Evolutionary conservation across 2,329 filamentous ascomycete genomes (phyloP), one percentile per base, ranked within the genome.

Genomic region (Juglanconis sp.): DNA sequence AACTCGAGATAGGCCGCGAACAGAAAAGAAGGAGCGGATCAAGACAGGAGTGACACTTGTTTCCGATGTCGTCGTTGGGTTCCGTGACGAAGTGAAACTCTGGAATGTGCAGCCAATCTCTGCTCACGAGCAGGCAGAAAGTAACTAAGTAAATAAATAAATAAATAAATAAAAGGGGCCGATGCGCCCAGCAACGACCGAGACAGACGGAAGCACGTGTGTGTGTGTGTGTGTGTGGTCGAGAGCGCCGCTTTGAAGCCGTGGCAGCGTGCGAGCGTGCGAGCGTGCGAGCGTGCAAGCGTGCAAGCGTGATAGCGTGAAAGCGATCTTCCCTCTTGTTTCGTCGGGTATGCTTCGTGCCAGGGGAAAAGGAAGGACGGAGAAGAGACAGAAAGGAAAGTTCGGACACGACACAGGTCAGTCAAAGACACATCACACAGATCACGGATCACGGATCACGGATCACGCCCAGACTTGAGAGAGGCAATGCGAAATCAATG

Each of bases 21-120:
- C 48, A 44, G 31, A 47, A 53, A 47, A 9, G n/a, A 46, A 24
- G 42, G n/a, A 46, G n/a, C 13, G n/a, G n/a, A 46, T 40, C 2
- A 30, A 51, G 31, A 36, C n/a, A 34, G 48, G 44, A 34, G 32
- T 50, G 56, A 54, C 56, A 62, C 56, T 54, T 56, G 53, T 56
- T 57, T 53, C 47, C 47, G 54, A 46, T 46, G 51, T 38, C 36
- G 11, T 46, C 44, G 60, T 60, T 49, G 47, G 10, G 38, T 35
- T 46, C 38, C 34, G 57, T 60, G 57, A 60, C 57, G 56, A 56
- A 56, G 53, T 56, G 60, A 55, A 60, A 62, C 60, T 57, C 31
- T 54, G 60, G 53, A 56, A 56, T 56, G 53, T 38, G 11, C 53
- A 17, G 47, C 53, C n/a, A 49, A 56, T 56, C 32, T 48, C 59